Base-by-base conservation (phyloP, 768 basidiomycete genomes). In the Pleurotus salmoneostramineus region DNA sequence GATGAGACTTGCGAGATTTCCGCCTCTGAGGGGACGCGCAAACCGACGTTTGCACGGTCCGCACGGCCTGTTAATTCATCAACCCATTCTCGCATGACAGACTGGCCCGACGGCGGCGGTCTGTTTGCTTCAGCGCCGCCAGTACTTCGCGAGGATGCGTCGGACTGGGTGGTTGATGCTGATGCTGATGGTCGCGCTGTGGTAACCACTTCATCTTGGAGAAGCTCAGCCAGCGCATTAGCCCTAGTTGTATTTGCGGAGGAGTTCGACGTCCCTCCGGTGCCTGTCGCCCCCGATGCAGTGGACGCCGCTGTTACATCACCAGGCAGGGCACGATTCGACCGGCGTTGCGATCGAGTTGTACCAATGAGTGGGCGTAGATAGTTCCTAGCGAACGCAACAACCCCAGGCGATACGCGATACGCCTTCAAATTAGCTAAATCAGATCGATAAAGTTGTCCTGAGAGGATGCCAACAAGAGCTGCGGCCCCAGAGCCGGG, bases 391-490 rank as follows among this genome's bases (percentile, higher is more conserved):
- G 83, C 73, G 59, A 93, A 78, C 14, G 72, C 68, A 42, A 88
- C 75, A 6, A 89, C 60, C 4, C 77, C 71, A 0, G 78, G 79
- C 0, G 94, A 83, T 31, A 96, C 70, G 27, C 94, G 85, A 76
- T 92, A 95, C 3, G 80, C 71, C 65, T 95, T 94, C 50, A 95
- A 78, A 56, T 83, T 84, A 14, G 90, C 80, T 12, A 93, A 66
- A 66, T 95, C 93, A 6, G 93, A 88, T 40, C 93, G 88, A 68
- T 95, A 96, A 36, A 93, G 73, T 63, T 87, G 83, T 0, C 94
- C 93, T 5, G 83, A 73, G 6, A 89, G 61, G 5, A 93, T 59
- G 21, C 94, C 94, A 35, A 91, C 71, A 31, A 79, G 60, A 0
- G 88, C 81, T 2, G 83, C 80, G 1, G 83, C 74, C 6, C 80